phyloP scores from a whole-genome alignment of 495 filamentous ascomycete genomes.

The Lasiosphaeriaceae sp. region DNA sequence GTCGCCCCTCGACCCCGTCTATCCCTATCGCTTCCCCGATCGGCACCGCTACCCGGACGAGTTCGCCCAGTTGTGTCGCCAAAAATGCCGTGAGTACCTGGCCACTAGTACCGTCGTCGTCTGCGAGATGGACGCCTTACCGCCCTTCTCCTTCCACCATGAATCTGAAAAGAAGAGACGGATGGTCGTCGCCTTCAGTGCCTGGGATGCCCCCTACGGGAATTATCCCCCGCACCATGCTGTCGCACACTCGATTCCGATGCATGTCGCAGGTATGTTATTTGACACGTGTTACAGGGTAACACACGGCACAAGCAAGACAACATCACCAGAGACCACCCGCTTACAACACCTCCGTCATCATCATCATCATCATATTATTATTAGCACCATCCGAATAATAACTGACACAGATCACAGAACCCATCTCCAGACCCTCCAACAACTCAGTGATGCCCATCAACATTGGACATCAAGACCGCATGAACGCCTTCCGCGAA shows the following conservation, averaged over 20 bases:
- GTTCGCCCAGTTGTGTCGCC: constrained; percentile 20
- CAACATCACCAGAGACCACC: too few species aligned
- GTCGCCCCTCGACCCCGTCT: constrained; percentile 31
- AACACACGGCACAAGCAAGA: too few species aligned
- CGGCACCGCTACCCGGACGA: constrained; percentile 23
- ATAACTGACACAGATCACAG: constrained; percentile 1
- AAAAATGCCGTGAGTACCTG: constrained; percentile 25
- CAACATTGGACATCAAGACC: constrained; percentile 19
- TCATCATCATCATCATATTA: too few species aligned
- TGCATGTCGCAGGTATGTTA: neutral
- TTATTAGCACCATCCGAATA: neutral
- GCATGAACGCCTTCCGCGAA: constrained; percentile 19
- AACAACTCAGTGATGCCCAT: constrained; percentile 9
- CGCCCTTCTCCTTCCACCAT: neutral
- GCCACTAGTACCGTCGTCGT: constrained; percentile 26
- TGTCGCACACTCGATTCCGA: neutral
- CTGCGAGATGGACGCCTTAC: constrained; percentile 19
- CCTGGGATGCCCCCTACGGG: constrained; percentile 17
- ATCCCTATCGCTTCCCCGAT: constrained; percentile 33
- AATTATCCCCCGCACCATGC: neutral
- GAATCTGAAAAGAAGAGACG: neutral
- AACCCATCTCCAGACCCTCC: constrained; percentile 3
- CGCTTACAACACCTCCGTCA: too few species aligned
- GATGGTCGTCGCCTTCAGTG: constrained; percentile 25
- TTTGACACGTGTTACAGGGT: too few species aligned